These are phyloP conservation scores for Fomitopsis pulvina DNA, from an alignment of 768 basidiomycete species.

Conservation along the genomic window DNA sequence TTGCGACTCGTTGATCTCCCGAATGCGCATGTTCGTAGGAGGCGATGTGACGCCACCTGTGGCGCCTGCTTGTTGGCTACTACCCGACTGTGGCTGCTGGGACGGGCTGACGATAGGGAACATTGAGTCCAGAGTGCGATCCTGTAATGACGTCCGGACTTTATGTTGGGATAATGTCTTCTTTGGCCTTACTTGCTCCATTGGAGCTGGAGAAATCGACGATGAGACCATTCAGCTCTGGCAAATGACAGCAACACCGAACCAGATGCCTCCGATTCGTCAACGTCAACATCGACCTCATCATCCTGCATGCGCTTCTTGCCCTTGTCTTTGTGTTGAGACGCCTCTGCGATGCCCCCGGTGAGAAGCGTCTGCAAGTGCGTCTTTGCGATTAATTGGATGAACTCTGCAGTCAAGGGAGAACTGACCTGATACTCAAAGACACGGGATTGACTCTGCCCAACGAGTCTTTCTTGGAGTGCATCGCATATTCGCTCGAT, in stretches of 20 bases:
- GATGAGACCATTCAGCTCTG: background rate
- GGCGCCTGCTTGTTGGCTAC: conserved; percentile 5
- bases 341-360: conserved; percentile 35
- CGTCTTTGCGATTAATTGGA: background rate
- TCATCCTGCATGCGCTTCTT: conserved; percentile 26
- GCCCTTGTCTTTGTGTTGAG: conserved; percentile 33
- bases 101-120: conserved; percentile 52
- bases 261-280: background rate
- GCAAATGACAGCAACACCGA: background rate
- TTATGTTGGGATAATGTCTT: conserved; percentile 78
- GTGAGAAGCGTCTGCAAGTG: conserved; percentile 50
- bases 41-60: conserved; percentile 37
- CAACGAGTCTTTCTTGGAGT: conserved; percentile 59
- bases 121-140: conserved; percentile 95
- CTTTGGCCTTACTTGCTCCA: conserved; percentile 30
- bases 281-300: conserved; percentile 8
- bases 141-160: conserved; percentile 81
- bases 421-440: conserved; percentile 67
- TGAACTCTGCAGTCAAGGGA: background rate
- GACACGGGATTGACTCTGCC: conserved; percentile 47
- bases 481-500: conserved; percentile 69
- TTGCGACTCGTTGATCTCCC: conserved; percentile 65
- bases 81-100: conserved; percentile 8
- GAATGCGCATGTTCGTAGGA: conserved; percentile 19
- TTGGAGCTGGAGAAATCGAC: conserved; percentile 4